A percentile compares a stretch with the other conserved stretches of the same genome.
These are phyloP conservation scores for Trichosporon sp. DNA, from an alignment of 1,284 basidiomycete genomes.

Conservation along the genomic window DNA sequence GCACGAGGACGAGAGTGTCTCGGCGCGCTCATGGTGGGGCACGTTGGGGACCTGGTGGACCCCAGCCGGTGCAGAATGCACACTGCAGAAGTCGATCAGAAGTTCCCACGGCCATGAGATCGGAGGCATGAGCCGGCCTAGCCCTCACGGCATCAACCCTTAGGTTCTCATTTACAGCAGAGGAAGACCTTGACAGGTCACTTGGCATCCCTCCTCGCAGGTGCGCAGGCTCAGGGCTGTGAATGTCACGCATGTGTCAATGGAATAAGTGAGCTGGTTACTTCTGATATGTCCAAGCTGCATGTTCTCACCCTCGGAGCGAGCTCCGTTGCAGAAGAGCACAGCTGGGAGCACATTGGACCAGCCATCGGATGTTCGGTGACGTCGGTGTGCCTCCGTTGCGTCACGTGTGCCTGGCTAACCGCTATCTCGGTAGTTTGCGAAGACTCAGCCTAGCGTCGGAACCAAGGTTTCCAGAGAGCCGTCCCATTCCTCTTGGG, in stretches of 20 bases:
- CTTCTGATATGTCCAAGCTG: not conserved
- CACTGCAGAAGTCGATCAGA: not conserved
- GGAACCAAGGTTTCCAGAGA: constrained; percentile 1
- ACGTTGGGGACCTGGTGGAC: not conserved
- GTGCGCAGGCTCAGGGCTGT: not conserved
- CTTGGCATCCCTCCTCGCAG: not conserved
- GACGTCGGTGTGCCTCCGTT: constrained; percentile 1
- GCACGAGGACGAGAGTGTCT: not conserved
- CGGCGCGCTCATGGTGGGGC: not conserved
- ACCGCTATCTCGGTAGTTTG: not conserved
- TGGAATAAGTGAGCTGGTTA: not conserved
- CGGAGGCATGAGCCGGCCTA: not conserved
- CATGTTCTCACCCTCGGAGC: not conserved
- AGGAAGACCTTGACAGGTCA: not conserved
- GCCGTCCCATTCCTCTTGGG: not conserved
- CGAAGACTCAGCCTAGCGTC: not conserved
- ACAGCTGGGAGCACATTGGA: not conserved
- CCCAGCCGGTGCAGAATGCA: not conserved
- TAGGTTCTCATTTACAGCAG: not conserved
- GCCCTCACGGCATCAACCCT: not conserved
- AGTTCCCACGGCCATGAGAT: not conserved
- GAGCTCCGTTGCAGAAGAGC: not conserved
- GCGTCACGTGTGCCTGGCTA: not conserved
- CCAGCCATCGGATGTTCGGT: not conserved
- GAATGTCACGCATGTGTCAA: not conserved